Conservation (phyloP, 2,329 filamentous ascomycete species). For the Ustilaginoidea virens region DNA sequence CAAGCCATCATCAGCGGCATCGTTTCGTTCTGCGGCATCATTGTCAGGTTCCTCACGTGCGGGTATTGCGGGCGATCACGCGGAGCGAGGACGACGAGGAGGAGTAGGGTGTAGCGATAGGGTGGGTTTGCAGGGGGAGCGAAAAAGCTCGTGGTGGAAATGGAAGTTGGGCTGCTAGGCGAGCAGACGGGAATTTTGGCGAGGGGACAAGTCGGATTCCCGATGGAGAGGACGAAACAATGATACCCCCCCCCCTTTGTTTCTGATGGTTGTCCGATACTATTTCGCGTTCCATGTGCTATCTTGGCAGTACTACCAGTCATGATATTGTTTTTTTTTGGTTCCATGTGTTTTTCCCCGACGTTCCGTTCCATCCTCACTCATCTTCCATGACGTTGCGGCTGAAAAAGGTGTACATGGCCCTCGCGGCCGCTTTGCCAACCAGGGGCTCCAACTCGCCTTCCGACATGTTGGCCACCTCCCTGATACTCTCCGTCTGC, state of each 20-base stretch:
- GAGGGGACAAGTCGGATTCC: no score
- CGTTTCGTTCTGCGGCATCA: slow-evolving; percentile 47
- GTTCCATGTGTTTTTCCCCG: background rate
- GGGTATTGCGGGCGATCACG: slow-evolving; percentile 20
- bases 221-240: no score
- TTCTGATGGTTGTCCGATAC: no score
- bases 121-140: background rate
- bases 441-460: slow-evolving; percentile 59
- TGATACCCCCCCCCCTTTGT: no score
- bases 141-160: background rate
- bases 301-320: no score
- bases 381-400: slow-evolving; percentile 39
- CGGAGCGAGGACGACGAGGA: slow-evolving; percentile 8
- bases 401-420: slow-evolving; percentile 71
- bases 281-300: no score
- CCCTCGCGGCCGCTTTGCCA: slow-evolving; percentile 57
- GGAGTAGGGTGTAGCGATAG: slow-evolving; percentile 9
- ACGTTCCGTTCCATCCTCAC: background rate
- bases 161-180: no score
- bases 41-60: slow-evolving; percentile 50
- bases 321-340: no score
- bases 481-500: slow-evolving; percentile 59
- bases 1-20: slow-evolving; percentile 53
- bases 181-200: no score
- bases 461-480: slow-evolving; percentile 75